phyloP scores from a whole-genome alignment of 2,329 filamentous ascomycete genomes.

The Cercospora zeina region DNA sequence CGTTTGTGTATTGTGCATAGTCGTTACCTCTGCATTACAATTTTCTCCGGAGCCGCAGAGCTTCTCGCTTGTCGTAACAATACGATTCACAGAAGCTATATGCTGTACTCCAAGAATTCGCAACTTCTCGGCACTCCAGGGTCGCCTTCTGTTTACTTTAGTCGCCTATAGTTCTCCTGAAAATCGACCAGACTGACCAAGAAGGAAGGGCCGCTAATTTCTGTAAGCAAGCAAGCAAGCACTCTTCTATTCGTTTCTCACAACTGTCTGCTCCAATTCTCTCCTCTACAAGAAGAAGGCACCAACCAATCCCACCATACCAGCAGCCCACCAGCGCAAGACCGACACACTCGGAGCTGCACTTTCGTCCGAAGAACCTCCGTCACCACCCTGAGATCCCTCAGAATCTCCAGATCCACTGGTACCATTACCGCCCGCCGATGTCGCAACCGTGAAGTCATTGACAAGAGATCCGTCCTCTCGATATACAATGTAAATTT shows the following conservation, averaged over 20 bases:
- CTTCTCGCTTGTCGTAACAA: no score
- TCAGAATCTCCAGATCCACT: neutral
- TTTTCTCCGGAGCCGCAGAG: no score
- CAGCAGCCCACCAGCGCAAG: neutral
- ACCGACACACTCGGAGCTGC: neutral
- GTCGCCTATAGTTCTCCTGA: no score
- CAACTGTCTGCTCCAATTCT: neutral
- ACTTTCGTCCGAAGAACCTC: neutral
- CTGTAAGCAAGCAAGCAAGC: neutral
- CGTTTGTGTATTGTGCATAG: no score
- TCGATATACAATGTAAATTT: conserved; percentile 58
- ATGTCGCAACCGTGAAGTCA: conserved; percentile 1
- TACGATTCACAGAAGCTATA: no score
- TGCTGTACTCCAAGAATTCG: no score
- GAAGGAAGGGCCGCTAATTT: no score
- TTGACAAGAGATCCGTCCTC: neutral
- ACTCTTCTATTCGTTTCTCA: neutral
- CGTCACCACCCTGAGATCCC: neutral
- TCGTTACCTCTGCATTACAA: no score
- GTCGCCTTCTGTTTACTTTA: no score
- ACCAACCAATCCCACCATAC: neutral
- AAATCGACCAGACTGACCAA: no score
- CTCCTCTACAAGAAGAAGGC: neutral
- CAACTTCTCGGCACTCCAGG: no score
- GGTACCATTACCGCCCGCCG: neutral